Percentiles rank a stretch among this genome's conserved stretches.
These are phyloP conservation scores for Thamnidium elegans DNA, from an alignment of 192 early-diverging fungal genomes.

Conservation along the genomic window DNA sequence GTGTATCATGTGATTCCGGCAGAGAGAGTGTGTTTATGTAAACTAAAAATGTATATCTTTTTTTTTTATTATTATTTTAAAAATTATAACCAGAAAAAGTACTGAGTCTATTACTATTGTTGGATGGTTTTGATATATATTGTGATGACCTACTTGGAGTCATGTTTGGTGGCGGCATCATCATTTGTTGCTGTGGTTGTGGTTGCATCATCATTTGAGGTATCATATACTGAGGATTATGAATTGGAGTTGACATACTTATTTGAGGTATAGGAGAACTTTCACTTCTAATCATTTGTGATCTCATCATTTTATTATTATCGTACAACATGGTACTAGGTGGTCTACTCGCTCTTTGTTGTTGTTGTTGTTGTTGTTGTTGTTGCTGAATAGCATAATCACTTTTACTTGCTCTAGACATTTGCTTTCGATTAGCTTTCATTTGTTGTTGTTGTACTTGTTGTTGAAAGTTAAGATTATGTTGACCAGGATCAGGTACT, in stretches of 20 bases:
- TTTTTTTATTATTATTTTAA: no score
- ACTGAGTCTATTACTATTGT: no score
- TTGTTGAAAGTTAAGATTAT: conserved; percentile 33
- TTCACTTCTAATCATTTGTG: conserved; percentile 23
- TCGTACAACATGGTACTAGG: conserved; percentile 4
- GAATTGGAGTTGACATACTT: neutral
- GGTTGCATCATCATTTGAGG: neutral
- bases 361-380: neutral
- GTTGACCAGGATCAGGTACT: conserved; percentile 21
- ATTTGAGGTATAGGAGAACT: conserved; percentile 4
- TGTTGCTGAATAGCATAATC: conserved; percentile 1
- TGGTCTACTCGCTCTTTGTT: conserved; percentile 1
- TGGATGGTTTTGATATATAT: no score
- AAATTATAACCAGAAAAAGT: no score
- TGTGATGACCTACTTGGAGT: no score
- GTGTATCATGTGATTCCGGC: no score
- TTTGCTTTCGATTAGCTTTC: neutral
- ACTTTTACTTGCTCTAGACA: neutral
- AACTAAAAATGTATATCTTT: no score
- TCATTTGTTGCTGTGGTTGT: no score
- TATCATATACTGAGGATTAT: neutral
- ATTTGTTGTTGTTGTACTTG: conserved; percentile 7
- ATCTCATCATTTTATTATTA: conserved; percentile 2
- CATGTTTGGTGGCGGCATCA: no score
- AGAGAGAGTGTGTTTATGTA: no score